Evolutionary conservation across 2,329 filamentous ascomycete species (phyloP), one percentile per base, ranked within the genome.

Genomic region (Fusarium poae): DNA sequence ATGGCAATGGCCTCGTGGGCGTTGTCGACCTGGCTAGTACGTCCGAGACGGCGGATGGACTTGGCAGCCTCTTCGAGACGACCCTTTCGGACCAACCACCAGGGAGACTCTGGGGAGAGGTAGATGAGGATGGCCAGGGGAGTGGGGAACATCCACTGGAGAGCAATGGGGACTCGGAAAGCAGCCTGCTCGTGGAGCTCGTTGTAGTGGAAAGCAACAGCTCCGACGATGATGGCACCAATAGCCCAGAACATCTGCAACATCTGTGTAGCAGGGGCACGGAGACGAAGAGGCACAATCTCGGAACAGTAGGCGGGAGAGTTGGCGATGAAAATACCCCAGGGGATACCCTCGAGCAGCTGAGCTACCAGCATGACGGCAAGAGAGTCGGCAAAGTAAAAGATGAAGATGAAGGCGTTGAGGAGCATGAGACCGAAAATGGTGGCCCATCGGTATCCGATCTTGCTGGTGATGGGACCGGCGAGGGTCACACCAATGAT

Each of bases 231-330:
- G 72, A 89, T 89, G 21, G 80, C 77, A 16, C 87, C 87, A 68
- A 89, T 85, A 6, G 86, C 84, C 87, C 87, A 89, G 78, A 85
- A 86, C 87, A 89, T 89, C 74, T 89, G 87, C 75, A 89, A 70
- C 79, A 86, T 89, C 72, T 86, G 84, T 3, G 87, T 89, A 16
- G 81, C 82, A 43, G 85, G 83, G 58, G 84, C 87, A 75, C 87
- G 80, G 43, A 89, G 79, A 69, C 79, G 77, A 37, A 89, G 80
- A 1, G 87, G 87, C 13, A 88, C 85, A 50, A 89, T 87, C 74
- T 89, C 87, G 68, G 79, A 80, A 76, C 84, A 86, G 78, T 89
- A 89, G 4, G 87, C 87, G 2, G 87, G 87, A 12, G 87, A 82
- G 75, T 88, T 88, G 72, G 87, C 86, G 66, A 89, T 88, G 77